Conservation (phyloP, 2,329 filamentous ascomycete species). For the Botrytis hyacinthi region DNA sequence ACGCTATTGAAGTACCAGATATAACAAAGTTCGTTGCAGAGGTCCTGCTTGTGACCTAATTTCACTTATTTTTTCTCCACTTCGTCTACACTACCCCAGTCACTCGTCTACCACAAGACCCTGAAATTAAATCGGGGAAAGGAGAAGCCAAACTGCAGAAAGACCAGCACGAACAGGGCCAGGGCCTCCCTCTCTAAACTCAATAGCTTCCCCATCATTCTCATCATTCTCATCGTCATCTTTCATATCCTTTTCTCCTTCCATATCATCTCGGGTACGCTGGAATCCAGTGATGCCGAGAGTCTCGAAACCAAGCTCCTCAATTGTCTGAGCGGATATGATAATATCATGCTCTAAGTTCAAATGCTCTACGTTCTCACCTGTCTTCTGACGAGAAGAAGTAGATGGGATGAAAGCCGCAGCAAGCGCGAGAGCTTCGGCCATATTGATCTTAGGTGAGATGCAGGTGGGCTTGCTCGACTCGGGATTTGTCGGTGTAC, state of each 20-base stretch:
- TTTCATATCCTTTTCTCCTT: neutral
- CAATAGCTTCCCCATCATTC: rapidly evolving
- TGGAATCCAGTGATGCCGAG: neutral
- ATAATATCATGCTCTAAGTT: neutral
- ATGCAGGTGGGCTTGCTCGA: too few relatives aligned
- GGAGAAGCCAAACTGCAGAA: neutral
- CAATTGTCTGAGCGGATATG: neutral
- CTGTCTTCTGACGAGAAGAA: neutral
- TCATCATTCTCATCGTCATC: neutral
- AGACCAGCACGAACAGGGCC: neutral
- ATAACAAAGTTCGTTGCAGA: neutral
- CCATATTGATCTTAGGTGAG: neutral
- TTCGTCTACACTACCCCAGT: neutral
- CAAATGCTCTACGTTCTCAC: neutral
- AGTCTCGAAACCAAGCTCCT: neutral
- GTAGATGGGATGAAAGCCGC: neutral
- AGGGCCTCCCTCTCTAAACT: neutral
- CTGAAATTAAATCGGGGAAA: neutral
- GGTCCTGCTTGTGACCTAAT: neutral
- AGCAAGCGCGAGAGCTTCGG: neutral
- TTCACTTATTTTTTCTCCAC: neutral
- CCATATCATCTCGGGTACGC: neutral
- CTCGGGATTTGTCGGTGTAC: too few relatives aligned
- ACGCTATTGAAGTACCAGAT: neutral
- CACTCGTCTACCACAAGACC: neutral